Base-by-base conservation (phyloP, 768 basidiomycete species). In the Termitomyces eurrhizus region DNA sequence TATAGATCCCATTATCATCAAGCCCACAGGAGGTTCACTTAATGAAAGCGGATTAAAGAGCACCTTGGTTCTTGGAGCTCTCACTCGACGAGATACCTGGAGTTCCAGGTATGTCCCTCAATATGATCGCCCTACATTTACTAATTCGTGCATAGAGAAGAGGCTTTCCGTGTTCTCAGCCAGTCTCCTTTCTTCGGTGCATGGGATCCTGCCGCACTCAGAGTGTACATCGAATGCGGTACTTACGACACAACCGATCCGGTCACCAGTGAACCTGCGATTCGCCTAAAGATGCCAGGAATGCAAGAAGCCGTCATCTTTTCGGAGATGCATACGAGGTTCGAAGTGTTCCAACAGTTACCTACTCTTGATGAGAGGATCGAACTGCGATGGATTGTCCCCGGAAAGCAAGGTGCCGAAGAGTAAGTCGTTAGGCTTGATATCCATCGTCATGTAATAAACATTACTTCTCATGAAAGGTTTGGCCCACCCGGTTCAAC, bases 1-100 rank as follows among this genome's bases (percentile, higher is more conserved):
- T 21, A 72, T 94, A 21, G 95, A 97, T 69, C 92, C 95, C 0
- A 83, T 95, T 69, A 83, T 91, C 37, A 56, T 75, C 48, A 71
- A 73, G 50, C 73, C 58, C 4, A 59, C 50, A 51, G 65, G 41
- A 62, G 60, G n/a, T 52, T 44, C 36, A 53, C 42, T 52, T 21
- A 21, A 53, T 16, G 39, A 59, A 21, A 62, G 62, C 52, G 39
- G 51, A 18, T 55, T 62, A 5, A 64, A 64, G 32, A 61, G 69
- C 32, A 50, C 59, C 14, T 66, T 80, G 8, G 68, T 78, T 1
- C 41, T 64, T 1, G 80, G 78, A 8, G 86, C 90, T 2, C 70
- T 93, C 21, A 63, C 69, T 13, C 79, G 93, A 26, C 81, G 89
- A 39, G 78, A 80, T 7, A 70, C 70, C 6, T 95, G 93, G 93